Conservation (phyloP, 1,284 basidiomycete genomes). For the Sanghuangporus sanghuang region DNA sequence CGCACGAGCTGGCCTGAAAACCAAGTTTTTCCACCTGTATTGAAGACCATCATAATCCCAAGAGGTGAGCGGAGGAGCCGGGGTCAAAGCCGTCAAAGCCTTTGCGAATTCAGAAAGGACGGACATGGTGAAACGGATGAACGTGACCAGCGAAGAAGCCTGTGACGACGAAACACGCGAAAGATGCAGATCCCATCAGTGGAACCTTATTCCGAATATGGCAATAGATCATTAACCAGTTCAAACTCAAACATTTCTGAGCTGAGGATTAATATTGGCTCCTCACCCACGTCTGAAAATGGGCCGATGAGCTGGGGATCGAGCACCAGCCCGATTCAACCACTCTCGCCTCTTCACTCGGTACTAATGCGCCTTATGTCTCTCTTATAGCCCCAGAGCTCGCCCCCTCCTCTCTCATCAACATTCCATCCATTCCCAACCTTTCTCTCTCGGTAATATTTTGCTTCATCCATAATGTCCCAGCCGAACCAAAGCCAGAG, state of each 20-base stretch:
- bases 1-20: slow-evolving; percentile 77
- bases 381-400: background rate
- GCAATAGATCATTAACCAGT: background rate
- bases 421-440: background rate
- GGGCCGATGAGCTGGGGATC: background rate
- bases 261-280: background rate
- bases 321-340: background rate
- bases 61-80: slow-evolving; percentile 37
- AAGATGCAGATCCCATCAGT: background rate
- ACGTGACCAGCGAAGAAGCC: background rate
- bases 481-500: background rate
- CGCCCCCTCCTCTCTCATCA: background rate
- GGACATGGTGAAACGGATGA: background rate
- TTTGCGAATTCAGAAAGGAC: slow-evolving; percentile 11
- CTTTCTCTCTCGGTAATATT: background rate
- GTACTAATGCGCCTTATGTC: background rate
- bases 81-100: slow-evolving; percentile 39
- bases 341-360: background rate
- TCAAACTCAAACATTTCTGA: background rate
- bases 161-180: slow-evolving; percentile 18
- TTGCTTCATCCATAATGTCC: background rate
- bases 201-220: background rate
- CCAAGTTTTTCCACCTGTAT: slow-evolving; percentile 67
- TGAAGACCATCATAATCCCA: slow-evolving; percentile 58
- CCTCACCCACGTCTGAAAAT: background rate